A percentile compares a stretch with the other conserved stretches of the same genome.
Evolutionary conservation across 257 asterid genomes (phyloP).

Genomic region (Lycium ferocissimum): DNA sequence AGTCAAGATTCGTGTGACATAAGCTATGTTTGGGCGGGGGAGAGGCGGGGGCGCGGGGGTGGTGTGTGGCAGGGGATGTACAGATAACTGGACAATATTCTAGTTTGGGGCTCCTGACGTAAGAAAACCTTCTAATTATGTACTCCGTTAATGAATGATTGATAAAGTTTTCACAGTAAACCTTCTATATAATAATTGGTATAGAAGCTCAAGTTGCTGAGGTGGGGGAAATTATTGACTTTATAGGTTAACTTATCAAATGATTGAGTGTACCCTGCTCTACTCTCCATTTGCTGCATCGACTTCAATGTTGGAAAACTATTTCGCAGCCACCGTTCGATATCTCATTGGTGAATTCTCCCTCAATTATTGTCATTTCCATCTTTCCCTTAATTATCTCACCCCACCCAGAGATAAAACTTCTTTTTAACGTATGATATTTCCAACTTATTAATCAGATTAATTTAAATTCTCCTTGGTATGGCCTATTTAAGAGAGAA

Average conservation of each 20-base stretch:
- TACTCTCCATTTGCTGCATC: neutral
- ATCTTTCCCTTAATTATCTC: too few species aligned
- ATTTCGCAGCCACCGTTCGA: neutral
- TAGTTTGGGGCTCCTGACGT: neutral
- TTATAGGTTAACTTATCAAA: neutral
- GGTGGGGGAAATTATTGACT: neutral
- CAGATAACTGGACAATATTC: too few species aligned
- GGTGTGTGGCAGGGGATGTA: too few species aligned
- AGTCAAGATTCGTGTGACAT: neutral
- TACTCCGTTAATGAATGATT: neutral
- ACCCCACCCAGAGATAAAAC: too few species aligned
- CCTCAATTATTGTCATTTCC: neutral
- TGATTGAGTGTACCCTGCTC: neutral
- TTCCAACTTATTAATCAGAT: too few species aligned
- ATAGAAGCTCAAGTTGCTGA: neutral
- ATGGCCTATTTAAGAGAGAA: too few species aligned
- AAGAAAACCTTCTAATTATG: neutral
- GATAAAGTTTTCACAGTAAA: neutral
- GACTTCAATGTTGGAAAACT: neutral
- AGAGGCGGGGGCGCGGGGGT: too few species aligned
- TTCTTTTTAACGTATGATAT: too few species aligned
- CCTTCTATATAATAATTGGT: neutral
- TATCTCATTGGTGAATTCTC: neutral
- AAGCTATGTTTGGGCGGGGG: neutral
- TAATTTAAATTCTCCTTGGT: too few species aligned